Evolutionary conservation across 1,284 basidiomycete species (phyloP).

Genomic region (Naganishia liquefaciens): DNA sequence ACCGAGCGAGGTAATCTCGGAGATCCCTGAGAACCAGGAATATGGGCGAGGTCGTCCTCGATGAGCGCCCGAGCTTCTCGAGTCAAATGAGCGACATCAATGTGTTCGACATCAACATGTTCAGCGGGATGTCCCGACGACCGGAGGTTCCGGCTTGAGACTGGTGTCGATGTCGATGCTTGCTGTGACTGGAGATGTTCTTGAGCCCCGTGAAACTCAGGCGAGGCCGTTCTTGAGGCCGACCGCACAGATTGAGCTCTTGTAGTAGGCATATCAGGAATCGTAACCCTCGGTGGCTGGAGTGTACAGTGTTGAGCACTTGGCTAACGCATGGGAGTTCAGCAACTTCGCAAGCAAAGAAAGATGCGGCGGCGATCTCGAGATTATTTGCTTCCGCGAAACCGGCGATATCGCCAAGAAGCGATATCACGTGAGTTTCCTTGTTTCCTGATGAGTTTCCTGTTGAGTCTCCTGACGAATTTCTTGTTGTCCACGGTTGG

Average conservation of each 20-base stretch:
- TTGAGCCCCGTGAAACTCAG: not conserved
- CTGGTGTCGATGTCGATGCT: conserved; percentile 1
- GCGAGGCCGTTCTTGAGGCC: conserved; percentile 22
- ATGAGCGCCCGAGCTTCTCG: conserved; percentile 12
- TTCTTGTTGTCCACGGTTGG: too few relatives aligned
- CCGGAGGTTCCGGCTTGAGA: conserved; percentile 15
- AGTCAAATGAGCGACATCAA: conserved; percentile 15
- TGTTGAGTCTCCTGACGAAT: too few relatives aligned
- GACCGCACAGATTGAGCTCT: conserved; percentile 26
- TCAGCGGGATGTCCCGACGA: conserved; percentile 23
- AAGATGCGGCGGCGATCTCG: conserved; percentile 6
- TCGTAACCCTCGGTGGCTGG: too few relatives aligned
- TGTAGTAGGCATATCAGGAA: conserved; percentile 1
- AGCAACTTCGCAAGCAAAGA: not conserved
- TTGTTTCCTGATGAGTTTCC: too few relatives aligned
- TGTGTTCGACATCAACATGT: conserved; percentile 19
- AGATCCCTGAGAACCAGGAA: conserved; percentile 21
- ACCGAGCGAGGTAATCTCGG: conserved; percentile 3
- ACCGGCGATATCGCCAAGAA: not conserved
- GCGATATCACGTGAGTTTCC: too few relatives aligned
- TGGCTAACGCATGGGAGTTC: not conserved
- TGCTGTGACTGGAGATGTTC: conserved; percentile 12
- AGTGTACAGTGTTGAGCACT: too few relatives aligned
- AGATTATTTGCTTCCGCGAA: conserved; percentile 24
- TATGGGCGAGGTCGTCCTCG: conserved; percentile 23